These are phyloP conservation scores for Sphaerulina vaccinii DNA, from an alignment of 2,329 filamentous ascomycete genomes.

Conservation along the genomic window DNA sequence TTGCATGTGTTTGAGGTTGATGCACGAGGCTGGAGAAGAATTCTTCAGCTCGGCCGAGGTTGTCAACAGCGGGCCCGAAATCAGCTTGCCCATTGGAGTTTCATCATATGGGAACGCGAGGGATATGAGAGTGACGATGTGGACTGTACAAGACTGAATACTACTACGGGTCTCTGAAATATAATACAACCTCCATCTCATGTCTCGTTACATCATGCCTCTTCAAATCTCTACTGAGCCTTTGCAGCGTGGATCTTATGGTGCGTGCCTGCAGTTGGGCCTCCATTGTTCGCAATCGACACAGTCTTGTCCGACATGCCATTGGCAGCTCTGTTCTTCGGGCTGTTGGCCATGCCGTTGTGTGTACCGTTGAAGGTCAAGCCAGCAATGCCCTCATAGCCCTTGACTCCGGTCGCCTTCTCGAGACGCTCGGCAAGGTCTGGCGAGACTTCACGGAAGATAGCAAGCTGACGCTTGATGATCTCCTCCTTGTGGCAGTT, in stretches of 20 bases:
- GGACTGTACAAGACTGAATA: no score
- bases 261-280: slow-evolving; percentile 20
- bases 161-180: no score
- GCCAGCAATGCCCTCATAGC: slow-evolving; percentile 57
- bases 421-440: slow-evolving; percentile 59
- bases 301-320: slow-evolving; percentile 39
- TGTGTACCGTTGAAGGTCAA: slow-evolving; percentile 61
- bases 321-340: slow-evolving; percentile 51
- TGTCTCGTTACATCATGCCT: slow-evolving; percentile 3
- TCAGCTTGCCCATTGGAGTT: no score
- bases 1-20: no score
- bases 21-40: no score
- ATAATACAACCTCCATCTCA: background rate
- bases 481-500: slow-evolving; percentile 59
- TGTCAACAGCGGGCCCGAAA: no score
- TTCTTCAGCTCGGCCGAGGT: no score
- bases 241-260: slow-evolving; percentile 19
- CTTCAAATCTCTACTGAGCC: background rate
- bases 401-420: slow-evolving; percentile 62
- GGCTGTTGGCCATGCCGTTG: slow-evolving; percentile 58
- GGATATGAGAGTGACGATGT: no score
- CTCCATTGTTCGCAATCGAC: slow-evolving; percentile 24
- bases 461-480: slow-evolving; percentile 63
- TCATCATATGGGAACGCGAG: no score
- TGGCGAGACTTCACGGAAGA: slow-evolving; percentile 62